A percentile compares a stretch with the other conserved stretches of the same genome.
Conservation (phyloP, 805 yeast species). For the Saturnispora quitensis region DNA sequence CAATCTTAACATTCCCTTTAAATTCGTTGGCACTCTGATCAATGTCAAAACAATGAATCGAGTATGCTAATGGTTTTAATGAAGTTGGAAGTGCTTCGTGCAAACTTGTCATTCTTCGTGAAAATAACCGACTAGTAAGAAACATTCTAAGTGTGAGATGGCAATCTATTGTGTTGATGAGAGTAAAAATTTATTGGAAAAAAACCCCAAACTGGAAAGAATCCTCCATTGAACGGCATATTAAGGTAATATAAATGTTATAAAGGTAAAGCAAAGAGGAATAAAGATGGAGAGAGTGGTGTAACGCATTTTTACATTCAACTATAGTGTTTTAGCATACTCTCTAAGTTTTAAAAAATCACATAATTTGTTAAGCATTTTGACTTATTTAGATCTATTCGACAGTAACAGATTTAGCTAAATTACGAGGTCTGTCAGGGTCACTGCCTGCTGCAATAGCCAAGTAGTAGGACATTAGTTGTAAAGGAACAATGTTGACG, state of each 20-base stretch:
- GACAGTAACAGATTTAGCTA: constrained; percentile 97
- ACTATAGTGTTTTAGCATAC: neutral
- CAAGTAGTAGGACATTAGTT: constrained; percentile 92
- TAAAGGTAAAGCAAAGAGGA: neutral
- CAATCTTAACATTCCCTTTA: constrained; percentile 39
- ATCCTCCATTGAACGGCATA: neutral
- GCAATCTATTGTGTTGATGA: neutral
- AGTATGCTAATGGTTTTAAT: constrained; percentile 69
- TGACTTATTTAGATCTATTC: constrained; percentile 38
- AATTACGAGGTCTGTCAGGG: constrained; percentile 97
- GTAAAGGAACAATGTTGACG: constrained; percentile 88
- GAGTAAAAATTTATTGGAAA: neutral
- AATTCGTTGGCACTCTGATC: constrained; percentile 38
- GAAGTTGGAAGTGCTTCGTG: constrained; percentile 30
- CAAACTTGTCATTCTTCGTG: constrained; percentile 34
- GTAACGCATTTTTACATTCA: neutral
- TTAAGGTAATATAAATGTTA: too few species aligned
- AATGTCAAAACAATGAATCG: constrained; percentile 52
- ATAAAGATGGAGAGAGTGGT: neutral
- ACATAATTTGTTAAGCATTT: neutral
- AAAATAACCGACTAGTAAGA: neutral
- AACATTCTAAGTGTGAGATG: neutral
- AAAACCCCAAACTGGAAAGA: neutral
- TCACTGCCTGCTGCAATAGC: constrained; percentile 92
- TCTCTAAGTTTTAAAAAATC: neutral